These are phyloP conservation scores for Nakazawaea anatomiae DNA, from an alignment of 805 yeast species.

Conservation along the genomic window DNA sequence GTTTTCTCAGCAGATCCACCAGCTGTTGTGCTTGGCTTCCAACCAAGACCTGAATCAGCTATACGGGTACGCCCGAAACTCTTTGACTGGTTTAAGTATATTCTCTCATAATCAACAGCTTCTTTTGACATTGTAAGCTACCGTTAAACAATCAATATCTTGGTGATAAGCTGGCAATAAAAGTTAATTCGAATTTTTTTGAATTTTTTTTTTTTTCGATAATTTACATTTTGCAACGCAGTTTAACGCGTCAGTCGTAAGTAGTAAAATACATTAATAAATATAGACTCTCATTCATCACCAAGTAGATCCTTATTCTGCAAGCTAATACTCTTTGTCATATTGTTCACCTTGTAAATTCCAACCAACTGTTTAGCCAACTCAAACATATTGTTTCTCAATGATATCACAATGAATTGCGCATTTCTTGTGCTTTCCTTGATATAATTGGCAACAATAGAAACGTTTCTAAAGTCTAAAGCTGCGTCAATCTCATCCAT, in stretches of 20 bases:
- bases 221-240: background rate
- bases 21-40: conserved; percentile 65
- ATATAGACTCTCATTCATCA: background rate
- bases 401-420: conserved; percentile 90
- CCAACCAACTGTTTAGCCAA: conserved; percentile 92
- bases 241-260: conserved; percentile 1
- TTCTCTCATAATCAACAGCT: conserved; percentile 76
- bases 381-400: conserved; percentile 97
- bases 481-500: conserved; percentile 99
- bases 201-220: background rate
- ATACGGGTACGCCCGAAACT: conserved; percentile 86
- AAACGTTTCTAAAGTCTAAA: conserved; percentile 91
- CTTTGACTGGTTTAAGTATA: conserved; percentile 82
- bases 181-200: background rate
- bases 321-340: conserved; percentile 79
- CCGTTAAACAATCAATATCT: too few relatives aligned
- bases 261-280: background rate
- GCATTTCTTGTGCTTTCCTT: conserved; percentile 95
- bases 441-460: conserved; percentile 95
- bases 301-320: conserved; percentile 48
- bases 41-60: conserved; percentile 95
- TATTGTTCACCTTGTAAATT: conserved; percentile 86
- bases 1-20: conserved; percentile 38
- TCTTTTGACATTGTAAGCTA: conserved; percentile 7
- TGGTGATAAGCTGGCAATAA: too few relatives aligned